These are phyloP conservation scores for Calocybe indica DNA, from an alignment of 768 basidiomycete genomes.

Conservation along the genomic window DNA sequence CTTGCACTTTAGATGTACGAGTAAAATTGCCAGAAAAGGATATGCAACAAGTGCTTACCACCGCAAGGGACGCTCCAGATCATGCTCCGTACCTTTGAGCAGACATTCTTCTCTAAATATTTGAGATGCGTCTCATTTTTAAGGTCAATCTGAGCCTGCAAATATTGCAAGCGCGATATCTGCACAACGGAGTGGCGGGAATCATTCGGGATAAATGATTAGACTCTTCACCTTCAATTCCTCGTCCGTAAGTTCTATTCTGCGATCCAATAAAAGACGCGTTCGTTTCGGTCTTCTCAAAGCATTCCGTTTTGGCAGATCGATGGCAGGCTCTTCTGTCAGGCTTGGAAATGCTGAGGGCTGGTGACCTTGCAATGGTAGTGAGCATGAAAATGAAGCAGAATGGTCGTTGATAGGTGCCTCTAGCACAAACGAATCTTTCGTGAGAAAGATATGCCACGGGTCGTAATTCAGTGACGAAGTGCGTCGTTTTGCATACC, in stretches of 20 bases:
- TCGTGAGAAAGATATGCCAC: too few relatives aligned
- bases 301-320: constrained; percentile 6
- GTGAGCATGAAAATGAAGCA: constrained; percentile 32
- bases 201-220: too few relatives aligned
- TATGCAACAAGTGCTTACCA: constrained; percentile 34
- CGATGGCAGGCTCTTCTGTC: constrained; percentile 12
- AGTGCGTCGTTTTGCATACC: too few relatives aligned
- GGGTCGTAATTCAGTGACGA: too few relatives aligned
- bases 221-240: constrained; percentile 57
- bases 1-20: constrained; percentile 36
- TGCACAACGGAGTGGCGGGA: constrained; percentile 14
- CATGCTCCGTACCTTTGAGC: constrained; percentile 51
- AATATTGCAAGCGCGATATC: constrained; percentile 62
- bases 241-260: constrained; percentile 79
- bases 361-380: constrained; percentile 35
- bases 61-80: constrained; percentile 62
- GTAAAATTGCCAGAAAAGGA: not conserved
- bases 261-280: constrained; percentile 57
- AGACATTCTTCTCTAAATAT: constrained; percentile 49
- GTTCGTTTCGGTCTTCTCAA: constrained; percentile 40
- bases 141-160: constrained; percentile 52
- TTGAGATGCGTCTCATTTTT: constrained; percentile 47
- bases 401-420: constrained; percentile 18
- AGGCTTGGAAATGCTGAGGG: constrained; percentile 24
- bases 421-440: too few relatives aligned